A percentile compares a stretch with the other conserved stretches of the same genome.
phyloP scores from a whole-genome alignment of 495 filamentous ascomycete species.

The Aspergillus sclerotiicarbonarius region DNA sequence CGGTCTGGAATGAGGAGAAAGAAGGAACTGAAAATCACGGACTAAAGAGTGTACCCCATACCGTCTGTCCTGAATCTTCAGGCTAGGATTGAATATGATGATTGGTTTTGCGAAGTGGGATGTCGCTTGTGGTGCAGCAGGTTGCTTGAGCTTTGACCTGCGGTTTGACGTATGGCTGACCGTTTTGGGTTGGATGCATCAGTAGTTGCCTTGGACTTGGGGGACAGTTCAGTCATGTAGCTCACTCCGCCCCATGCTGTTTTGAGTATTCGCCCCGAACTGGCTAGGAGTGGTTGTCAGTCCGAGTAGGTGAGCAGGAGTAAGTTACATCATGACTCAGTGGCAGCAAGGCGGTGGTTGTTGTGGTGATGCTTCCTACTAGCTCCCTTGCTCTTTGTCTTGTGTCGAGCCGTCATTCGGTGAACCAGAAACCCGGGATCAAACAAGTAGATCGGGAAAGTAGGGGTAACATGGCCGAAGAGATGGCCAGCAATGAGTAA shows the following conservation, averaged over 20 bases:
- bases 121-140: constrained; percentile 5
- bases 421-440: neutral
- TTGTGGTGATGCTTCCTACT: neutral
- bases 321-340: constrained; percentile 3
- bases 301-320: neutral
- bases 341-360: constrained; percentile 1
- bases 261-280: neutral
- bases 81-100: neutral
- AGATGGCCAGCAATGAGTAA: neutral
- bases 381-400: constrained; percentile 1
- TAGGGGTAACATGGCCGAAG: neutral
- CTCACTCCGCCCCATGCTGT: neutral
- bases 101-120: constrained; percentile 4
- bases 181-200: constrained; percentile 6
- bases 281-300: neutral
- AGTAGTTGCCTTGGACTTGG: constrained; percentile 11
- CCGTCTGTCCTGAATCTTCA: neutral
- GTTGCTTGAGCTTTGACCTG: constrained; percentile 20
- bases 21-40: neutral
- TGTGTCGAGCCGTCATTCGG: constrained; percentile 2
- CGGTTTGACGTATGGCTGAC: constrained; percentile 11
- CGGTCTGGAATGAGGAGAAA: constrained; percentile 41
- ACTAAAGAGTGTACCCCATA: neutral
- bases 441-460: neutral
- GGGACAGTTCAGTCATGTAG: neutral